Base-by-base conservation (phyloP, 805 yeast genomes). In the Starmerella tilneyi region DNA sequence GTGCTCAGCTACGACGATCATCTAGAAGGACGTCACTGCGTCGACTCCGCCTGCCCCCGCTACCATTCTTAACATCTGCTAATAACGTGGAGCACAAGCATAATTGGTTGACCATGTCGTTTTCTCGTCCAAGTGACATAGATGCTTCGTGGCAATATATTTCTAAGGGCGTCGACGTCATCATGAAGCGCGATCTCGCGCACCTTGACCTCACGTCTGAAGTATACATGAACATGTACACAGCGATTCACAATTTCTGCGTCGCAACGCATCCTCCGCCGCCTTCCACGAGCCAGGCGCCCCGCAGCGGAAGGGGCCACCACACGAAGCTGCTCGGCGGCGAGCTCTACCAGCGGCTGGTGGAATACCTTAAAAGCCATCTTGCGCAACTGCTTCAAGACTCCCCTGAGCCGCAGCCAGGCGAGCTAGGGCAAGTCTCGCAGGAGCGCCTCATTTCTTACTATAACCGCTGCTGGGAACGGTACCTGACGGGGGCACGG, bases 201-300 rank as follows among this genome's bases (percentile, higher is more conserved):
- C 60, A 56, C 11, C 67, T 68, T 4, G 52, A 50, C 38, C 56
- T 67, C 28, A 62, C 65, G 11, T 50, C 65, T 9, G 56, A 57
- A 51, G 75, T 81, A 79, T 86, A 84, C 64, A 84, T 86, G 82
- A 81, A 81, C 54, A 82, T 89, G 47, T 88, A 88, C 64, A 84
- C 96, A 1, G 89, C 94, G 4, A 81, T 89, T 51, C 89, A 86
- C 68, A 86, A 88, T 65, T 88, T 84, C 61, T 88, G 97, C 68
- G 88, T 85, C 16, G 51, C 57, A 15, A 46, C 56, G 19, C 44
- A 43, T 31, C 43, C 51, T 40, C 33, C 51, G 45, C 39, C 52
- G 46, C 38, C 47, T 29, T 28, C 58, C 17, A 44, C 22, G 15
- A 15, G 33, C 20, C 33, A 41, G n/a, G 16, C 33, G 5, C 20